A percentile compares a stretch with the other conserved stretches of the same genome.
These are phyloP conservation scores for Paraurostyla sp. DNA, from an alignment of 73 alveolate genomes.

Conservation along the genomic window DNA sequence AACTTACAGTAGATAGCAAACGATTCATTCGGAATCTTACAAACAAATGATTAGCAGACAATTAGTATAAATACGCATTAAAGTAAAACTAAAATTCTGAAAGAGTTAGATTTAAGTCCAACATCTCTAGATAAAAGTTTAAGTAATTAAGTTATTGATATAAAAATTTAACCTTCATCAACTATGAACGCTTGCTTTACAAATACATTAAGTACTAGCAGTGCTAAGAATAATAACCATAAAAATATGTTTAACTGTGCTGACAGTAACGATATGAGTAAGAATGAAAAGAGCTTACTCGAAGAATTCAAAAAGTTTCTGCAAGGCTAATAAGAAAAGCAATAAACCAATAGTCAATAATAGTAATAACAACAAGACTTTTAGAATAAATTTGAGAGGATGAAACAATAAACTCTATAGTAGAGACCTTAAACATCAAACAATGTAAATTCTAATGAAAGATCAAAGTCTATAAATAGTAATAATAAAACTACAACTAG, in stretches of 20 bases:
- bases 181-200: too few species aligned
- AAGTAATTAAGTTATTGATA: too few species aligned
- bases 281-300: slow-evolving; percentile 11
- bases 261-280: slow-evolving; percentile 18
- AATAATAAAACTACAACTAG: neutral
- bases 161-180: neutral
- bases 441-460: neutral
- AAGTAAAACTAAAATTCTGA: too few species aligned
- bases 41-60: too few species aligned
- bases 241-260: slow-evolving; percentile 28
- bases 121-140: too few species aligned
- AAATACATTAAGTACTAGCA: too few species aligned
- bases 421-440: neutral
- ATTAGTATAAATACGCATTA: too few species aligned
- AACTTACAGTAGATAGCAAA: too few species aligned
- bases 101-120: too few species aligned
- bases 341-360: neutral
- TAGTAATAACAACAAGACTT: neutral
- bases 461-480: neutral
- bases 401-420: too few species aligned
- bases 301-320: slow-evolving; percentile 39
- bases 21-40: too few species aligned
- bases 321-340: neutral
- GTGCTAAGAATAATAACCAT: neutral
- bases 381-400: too few species aligned